These are phyloP conservation scores for Calendula officinalis DNA, from an alignment of 129 eudicot genomes.

Conservation along the genomic window DNA sequence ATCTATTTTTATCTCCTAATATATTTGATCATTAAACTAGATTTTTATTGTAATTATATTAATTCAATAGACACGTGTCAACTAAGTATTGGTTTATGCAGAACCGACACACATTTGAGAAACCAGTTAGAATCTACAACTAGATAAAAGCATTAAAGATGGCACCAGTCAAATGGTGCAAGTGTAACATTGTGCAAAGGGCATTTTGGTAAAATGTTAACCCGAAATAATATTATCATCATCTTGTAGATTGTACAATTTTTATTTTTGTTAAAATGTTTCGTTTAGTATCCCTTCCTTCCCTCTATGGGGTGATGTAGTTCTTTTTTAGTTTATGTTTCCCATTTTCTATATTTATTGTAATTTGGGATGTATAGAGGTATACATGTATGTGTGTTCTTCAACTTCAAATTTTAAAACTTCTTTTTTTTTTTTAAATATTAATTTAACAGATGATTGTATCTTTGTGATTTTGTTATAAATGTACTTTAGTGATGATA, in stretches of 20 bases:
- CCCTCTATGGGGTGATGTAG: conserved; percentile 38
- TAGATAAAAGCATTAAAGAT: conserved; percentile 30
- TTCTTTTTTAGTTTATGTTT: conserved; percentile 21
- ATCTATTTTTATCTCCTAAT: too few species aligned
- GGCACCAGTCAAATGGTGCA: conserved; percentile 9
- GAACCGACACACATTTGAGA: conserved; percentile 86
- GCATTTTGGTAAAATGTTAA: conserved; percentile 20
- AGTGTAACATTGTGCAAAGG: conserved; percentile 13
- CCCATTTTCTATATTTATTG: conserved; percentile 9
- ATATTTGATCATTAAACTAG: too few species aligned
- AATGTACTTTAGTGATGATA: background rate
- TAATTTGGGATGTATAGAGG: conserved; percentile 40
- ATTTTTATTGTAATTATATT: too few species aligned
- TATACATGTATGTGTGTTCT: conserved; percentile 37
- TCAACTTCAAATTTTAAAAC: conserved; percentile 15
- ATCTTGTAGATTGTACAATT: conserved; percentile 27
- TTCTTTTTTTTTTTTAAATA: background rate
- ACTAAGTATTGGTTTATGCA: conserved; percentile 31
- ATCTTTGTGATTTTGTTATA: conserved; percentile 6
- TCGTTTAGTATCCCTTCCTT: background rate
- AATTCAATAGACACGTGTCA: background rate
- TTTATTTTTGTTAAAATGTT: conserved; percentile 34
- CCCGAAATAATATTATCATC: conserved; percentile 15
- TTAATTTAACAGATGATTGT: conserved; percentile 25
- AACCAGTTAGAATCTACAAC: conserved; percentile 79